Evolutionary conservation across 2,329 filamentous ascomycete genomes (phyloP), one percentile per base, ranked within the genome.

Genomic region (Pseudocercospora cruenta): DNA sequence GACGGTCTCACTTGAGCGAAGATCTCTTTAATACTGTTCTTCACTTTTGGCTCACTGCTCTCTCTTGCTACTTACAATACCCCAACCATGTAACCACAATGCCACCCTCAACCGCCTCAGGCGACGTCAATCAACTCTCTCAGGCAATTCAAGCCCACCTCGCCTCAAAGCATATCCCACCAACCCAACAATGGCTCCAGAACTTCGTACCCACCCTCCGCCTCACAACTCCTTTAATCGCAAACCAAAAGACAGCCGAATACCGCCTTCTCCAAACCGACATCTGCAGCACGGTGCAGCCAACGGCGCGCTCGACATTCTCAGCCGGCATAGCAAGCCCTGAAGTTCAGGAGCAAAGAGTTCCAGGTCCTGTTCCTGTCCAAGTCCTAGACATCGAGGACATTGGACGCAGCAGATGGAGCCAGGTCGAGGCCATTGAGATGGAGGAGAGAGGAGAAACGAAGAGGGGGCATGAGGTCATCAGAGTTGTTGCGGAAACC

Each of bases 311-410:
- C 60, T 80, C 87, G 21, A 71, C 82, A 7, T 82, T 93, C 3
- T 91, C 93, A 0, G 63, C 78, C 0, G 84, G 86, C 69, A 79
- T 89, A n/a, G 79, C 82, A 57, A 82, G 87, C 69, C 82, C 85
- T 0, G 79, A 81, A 3, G 78, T 85, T 9, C 83, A 85, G 69
- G 87, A 92, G 65, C 78, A 81, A 3, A 80, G 79, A 0, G 81
- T 98, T 0, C 67, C 81, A 0, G 84, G 83, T 1, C 86, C 92
- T 33, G 83, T 94, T 0, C 83, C 90, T 2, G 90, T 95, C 0
- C 95, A 98, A 78, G 87, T 98, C 0, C 81, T 97, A 1, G 93
- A 96, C 72, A 84, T 98, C 7, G 90, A 96, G 75, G 94, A 98
- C 75, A 85, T 98, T 21, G 86, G 89, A 1, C 85, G 86, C 60